Evolutionary conservation across 495 filamentous ascomycete species (phyloP), one percentile per base, ranked within the genome.

Genomic region (Penicillium paradoxum): DNA sequence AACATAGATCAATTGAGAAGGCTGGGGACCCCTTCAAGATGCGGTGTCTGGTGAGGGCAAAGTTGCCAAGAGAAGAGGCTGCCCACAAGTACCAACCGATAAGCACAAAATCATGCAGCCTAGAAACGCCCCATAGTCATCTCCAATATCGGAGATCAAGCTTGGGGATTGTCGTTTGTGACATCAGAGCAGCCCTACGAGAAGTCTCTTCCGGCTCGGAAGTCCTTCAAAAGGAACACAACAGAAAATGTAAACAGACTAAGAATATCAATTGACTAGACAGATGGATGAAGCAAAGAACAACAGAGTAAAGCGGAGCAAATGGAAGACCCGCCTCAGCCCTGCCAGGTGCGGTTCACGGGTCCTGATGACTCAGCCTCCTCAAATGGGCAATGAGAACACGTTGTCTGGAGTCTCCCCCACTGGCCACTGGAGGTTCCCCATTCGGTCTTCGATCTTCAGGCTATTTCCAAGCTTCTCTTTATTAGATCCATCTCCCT

Each of bases 351-450:
- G n/a, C 8, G 25, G 25, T 27, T 8, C 8, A 11, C 29, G 29
- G 29, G 29, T 34, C 37, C 47, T 58, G 57, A 45, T 63, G 49
- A 63, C 34, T 65, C 54, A 63, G 51, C 58, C 3, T n/a, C 9
- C 18, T 52, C 55, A 54, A 56, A 55, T 56, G 49, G 43, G 14
- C 34, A 37, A 66, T 69, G 59, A 69, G 68, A 71, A 71, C 68
- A 71, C 68, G 68, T 71, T 71, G 66, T 64, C 61, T 46, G 34
- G 34, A 37, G 14, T 4, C 34, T 43, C 45, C 30, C 49, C 38
- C 30, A 44, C 30, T 45, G 42, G 38, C 38, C 19, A 22, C 19
- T 24, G 49, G 36, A 43, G 55, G 53, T 57, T 57, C 56, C 55
- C 55, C 55, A 56, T 57, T 47, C 17, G 33, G 45, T 32, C 32